These are phyloP conservation scores for Umbelopsis sp. DNA, from an alignment of 192 early-diverging fungal species.

Conservation along the genomic window DNA sequence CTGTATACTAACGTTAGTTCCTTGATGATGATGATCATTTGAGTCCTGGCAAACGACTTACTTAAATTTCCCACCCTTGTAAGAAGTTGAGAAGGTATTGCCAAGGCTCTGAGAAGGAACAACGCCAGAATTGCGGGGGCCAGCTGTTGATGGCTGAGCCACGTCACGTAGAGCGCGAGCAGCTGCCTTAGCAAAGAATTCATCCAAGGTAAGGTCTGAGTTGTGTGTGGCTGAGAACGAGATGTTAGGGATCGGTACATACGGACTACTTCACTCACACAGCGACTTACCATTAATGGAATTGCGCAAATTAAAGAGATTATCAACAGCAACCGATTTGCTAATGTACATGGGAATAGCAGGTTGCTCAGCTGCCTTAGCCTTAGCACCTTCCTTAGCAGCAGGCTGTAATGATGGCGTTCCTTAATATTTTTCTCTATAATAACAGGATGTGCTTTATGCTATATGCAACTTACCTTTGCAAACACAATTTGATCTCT, in stretches of 20 bases:
- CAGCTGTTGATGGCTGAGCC: constrained; percentile 59
- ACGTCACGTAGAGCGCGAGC: constrained; percentile 83
- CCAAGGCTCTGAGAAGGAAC: constrained; percentile 13
- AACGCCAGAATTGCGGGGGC: background rate
- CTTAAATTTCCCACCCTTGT: constrained; percentile 92
- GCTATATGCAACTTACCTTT: constrained; percentile 24
- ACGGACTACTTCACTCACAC: background rate
- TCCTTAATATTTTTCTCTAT: background rate
- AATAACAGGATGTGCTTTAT: too few relatives aligned
- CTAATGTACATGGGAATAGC: constrained; percentile 54
- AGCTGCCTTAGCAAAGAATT: constrained; percentile 94
- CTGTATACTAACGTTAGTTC: constrained; percentile 30
- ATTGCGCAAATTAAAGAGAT: constrained; percentile 49
- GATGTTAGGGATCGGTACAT: constrained; percentile 2
- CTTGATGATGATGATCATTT: background rate
- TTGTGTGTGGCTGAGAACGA: background rate
- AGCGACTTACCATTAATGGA: constrained; percentile 43
- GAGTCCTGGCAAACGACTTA: constrained; percentile 9
- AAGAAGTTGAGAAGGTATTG: constrained; percentile 40
- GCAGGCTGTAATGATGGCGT: background rate
- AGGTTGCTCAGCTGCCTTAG: constrained; percentile 7
- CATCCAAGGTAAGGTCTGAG: constrained; percentile 76
- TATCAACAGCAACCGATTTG: constrained; percentile 50
- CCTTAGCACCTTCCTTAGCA: constrained; percentile 44
- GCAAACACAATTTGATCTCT: constrained; percentile 41